Evolutionary conservation across 2,329 filamentous ascomycete species (phyloP).

Genomic region (Colletotrichum magnum): DNA sequence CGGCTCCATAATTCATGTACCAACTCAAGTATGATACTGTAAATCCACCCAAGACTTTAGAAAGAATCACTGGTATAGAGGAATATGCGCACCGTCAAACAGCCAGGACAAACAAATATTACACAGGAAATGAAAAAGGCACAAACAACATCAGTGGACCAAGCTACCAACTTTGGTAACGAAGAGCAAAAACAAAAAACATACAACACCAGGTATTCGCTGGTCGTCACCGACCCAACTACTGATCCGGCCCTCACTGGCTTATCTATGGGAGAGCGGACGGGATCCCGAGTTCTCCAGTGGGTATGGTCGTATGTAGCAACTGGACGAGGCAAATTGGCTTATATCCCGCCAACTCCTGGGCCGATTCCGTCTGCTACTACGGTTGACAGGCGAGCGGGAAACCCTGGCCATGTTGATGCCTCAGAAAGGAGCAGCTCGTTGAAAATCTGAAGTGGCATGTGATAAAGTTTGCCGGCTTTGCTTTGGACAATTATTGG

Average conservation of each 20-base stretch:
- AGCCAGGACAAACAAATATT: background rate
- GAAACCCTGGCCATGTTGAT: background rate
- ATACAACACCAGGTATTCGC: constrained; percentile 24
- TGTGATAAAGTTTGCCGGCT: no score
- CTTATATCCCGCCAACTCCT: no score
- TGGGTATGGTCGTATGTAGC: constrained; percentile 34
- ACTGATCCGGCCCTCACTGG: constrained; percentile 32
- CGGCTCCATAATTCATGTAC: background rate
- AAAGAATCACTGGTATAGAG: background rate
- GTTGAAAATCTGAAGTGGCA: no score
- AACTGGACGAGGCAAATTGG: no score
- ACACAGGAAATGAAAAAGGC: no score
- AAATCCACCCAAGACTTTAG: background rate
- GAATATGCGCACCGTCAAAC: background rate
- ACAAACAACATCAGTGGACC: background rate
- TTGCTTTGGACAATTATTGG: no score
- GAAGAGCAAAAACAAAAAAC: constrained; percentile 4
- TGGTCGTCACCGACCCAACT: constrained; percentile 33
- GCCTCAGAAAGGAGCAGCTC: background rate
- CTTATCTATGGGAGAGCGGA: constrained; percentile 39
- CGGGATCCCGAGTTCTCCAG: constrained; percentile 38
- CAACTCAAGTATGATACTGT: background rate
- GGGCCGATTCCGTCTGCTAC: no score
- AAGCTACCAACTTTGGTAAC: background rate
- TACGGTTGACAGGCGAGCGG: fast-evolving